Evolutionary conservation across 495 filamentous ascomycete species (phyloP), one percentile per base, ranked within the genome.

Genomic region (Penicillium daleae): DNA sequence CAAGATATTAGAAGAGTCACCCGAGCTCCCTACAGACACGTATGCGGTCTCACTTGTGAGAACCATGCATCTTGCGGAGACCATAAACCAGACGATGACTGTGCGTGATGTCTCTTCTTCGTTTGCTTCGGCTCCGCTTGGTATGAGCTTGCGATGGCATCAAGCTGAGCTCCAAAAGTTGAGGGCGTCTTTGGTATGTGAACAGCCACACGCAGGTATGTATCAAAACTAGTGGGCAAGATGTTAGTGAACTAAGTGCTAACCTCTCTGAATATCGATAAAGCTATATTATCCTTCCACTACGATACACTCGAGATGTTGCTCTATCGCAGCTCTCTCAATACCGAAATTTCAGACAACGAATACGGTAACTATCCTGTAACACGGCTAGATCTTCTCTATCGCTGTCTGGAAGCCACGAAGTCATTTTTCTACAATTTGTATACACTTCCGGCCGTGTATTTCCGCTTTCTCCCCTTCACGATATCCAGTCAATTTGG

Each of bases 371-470:
- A 64, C 17, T 51, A 66, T 22, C 37, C 57, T 21, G 21, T 64
- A 0, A 61, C 67, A 24, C 61, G 66, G n/a, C 32, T 70, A 6
- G 58, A 71, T 42, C 64, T 74, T 42, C 73, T 76, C 1, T 64
- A 60, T 40, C 59, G 55, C 26, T 75, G 71, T 31, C 61, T 77
- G 19, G 60, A 67, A 37, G 62, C 70, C 3, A 67, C 66, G 5
- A 77, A 70, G 37, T 61, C 54, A 6, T 76, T 75, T 40, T 75
- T 77, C 53, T 56, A 64, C 27, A 62, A 67, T 31, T 40, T 75
- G 5, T 58, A 70, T 17, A 66, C 69, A 5, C 48, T 77, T 5
- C 67, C 71, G 5, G 60, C 66, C 6, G 21, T 22, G 0, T 48
- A 46, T 13, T 71, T 68, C 19, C 56, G 56, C 3, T 56, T 54